phyloP scores from a whole-genome alignment of 2,329 filamentous ascomycete genomes.

The Aspergillus piperis region DNA sequence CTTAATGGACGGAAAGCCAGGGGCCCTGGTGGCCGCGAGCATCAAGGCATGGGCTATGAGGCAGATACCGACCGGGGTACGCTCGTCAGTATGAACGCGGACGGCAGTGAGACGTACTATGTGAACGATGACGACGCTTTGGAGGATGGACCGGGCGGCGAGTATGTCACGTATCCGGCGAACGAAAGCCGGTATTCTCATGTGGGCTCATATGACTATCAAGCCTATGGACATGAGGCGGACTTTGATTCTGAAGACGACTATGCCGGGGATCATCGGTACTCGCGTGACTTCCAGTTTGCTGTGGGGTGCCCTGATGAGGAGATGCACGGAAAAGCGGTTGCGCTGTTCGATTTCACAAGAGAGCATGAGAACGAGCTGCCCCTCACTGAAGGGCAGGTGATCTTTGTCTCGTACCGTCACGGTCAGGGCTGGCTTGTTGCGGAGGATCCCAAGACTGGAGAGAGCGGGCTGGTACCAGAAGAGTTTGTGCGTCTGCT shows the following conservation, averaged over 20 bases:
- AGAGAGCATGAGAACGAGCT: conserved; percentile 96
- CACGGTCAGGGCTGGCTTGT: conserved; percentile 98
- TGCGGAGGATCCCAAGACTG: conserved; percentile 91
- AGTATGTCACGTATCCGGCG: conserved; percentile 76
- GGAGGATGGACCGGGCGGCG: conserved; percentile 71
- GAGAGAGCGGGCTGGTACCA: conserved; percentile 89
- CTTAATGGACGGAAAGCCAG: conserved; percentile 50
- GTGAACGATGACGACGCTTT: conserved; percentile 64
- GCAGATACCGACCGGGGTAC: conserved; percentile 65
- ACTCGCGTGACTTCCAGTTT: conserved; percentile 90
- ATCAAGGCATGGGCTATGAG: conserved; percentile 37
- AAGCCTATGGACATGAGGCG: conserved; percentile 32
- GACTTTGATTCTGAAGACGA: conserved; percentile 46
- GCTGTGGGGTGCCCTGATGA: conserved; percentile 94
- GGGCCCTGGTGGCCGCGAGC: conserved; percentile 43
- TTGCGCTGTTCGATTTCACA: conserved; percentile 92
- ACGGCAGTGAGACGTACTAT: conserved; percentile 75
- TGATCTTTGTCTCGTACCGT: conserved; percentile 93
- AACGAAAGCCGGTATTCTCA: conserved; percentile 62
- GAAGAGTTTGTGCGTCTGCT: conserved; percentile 94
- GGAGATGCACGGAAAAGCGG: conserved; percentile 95
- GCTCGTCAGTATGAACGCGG: conserved; percentile 66
- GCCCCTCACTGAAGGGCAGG: conserved; percentile 87
- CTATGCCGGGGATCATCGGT: conserved; percentile 66
- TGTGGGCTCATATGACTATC: conserved; percentile 46